These are phyloP conservation scores for Dactylorhiza incarnata DNA, from an alignment of 106 monocot species.

Conservation along the genomic window DNA sequence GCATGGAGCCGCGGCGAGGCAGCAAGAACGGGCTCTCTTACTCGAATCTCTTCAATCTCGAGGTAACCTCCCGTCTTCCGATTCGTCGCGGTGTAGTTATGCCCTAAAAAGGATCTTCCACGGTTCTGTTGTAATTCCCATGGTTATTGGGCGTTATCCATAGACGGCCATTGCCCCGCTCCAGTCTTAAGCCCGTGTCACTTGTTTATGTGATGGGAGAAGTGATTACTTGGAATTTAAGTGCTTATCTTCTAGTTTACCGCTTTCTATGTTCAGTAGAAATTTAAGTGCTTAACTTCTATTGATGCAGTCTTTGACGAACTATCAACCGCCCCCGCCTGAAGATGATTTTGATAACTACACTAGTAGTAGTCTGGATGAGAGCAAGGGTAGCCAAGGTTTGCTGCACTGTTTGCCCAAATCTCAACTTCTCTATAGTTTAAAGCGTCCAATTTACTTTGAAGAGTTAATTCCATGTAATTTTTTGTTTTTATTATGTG, in stretches of 20 bases:
- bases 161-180: not conserved
- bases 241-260: not conserved
- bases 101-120: not conserved
- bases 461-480: too few relatives aligned
- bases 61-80: slow-evolving; percentile 26
- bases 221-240: not conserved
- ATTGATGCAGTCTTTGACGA: slow-evolving; percentile 72
- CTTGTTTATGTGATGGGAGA: not conserved
- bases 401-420: not conserved
- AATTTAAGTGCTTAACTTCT: not conserved
- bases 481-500: not conserved
- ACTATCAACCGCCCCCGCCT: slow-evolving; percentile 57
- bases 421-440: not conserved
- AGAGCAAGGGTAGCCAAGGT: slow-evolving; percentile 82
- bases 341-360: slow-evolving; percentile 49
- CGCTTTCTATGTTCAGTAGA: slow-evolving; percentile 4
- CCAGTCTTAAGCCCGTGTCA: not conserved
- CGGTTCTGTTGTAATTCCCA: not conserved
- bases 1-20: slow-evolving; percentile 33
- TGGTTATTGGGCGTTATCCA: not conserved
- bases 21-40: slow-evolving; percentile 42
- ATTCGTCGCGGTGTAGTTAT: not conserved
- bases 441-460: too few relatives aligned
- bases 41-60: slow-evolving; percentile 89
- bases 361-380: slow-evolving; percentile 61